Evolutionary conservation across 192 early-diverging fungal species (phyloP), one percentile per base, ranked within the genome.

Genomic region (Kickxella alabastrina): DNA sequence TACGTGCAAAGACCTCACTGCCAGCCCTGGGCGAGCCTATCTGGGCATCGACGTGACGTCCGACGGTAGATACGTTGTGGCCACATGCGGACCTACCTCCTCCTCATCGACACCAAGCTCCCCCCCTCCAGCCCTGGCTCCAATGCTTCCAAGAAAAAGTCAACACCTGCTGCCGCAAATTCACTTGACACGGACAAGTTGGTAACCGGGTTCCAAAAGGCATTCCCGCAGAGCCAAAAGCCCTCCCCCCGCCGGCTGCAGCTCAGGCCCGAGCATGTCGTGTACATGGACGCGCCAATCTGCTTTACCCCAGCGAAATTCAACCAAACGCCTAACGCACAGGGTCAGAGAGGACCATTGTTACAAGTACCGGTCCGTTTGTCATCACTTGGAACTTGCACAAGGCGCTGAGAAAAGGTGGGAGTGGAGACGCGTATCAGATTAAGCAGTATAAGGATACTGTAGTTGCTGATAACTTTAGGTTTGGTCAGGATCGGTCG

Each of bases 341-440:
- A 40, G 27, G 25, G 52, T 49, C 61, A 15, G 94, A 97, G 59
- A 81, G 81, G 49, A 80, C 82, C 1, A 95, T 97, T 55, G 85
- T 97, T 29, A 92, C 94, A 1, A 87, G 86, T 35, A 91, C 92
- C 10, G 94, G 94, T 8, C 86, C 85, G 15, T 93, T 84, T 68
- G 90, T 95, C 25, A 83, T 97, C 41, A 87, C 88, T 10, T 97
- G 94, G 94, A 93, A 88, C 65, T 86, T 97, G 65, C 75, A 84
- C 12, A 74, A 84, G 5, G 87, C 89, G n/a, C 86, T 87, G 67
- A 66, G 73, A 32, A n/a, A n/a, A n/a, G 89, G 88, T 8, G 84
- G 88, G 29, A 74, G 80, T 3, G 78, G 85, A 53, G 87, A 90
- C 49, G 67, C 67, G 13, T 97, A 97, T 68, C 79, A 80, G 10